phyloP scores from a whole-genome alignment of 2,329 filamentous ascomycete species.

The Arachnopeziza araneosa region DNA sequence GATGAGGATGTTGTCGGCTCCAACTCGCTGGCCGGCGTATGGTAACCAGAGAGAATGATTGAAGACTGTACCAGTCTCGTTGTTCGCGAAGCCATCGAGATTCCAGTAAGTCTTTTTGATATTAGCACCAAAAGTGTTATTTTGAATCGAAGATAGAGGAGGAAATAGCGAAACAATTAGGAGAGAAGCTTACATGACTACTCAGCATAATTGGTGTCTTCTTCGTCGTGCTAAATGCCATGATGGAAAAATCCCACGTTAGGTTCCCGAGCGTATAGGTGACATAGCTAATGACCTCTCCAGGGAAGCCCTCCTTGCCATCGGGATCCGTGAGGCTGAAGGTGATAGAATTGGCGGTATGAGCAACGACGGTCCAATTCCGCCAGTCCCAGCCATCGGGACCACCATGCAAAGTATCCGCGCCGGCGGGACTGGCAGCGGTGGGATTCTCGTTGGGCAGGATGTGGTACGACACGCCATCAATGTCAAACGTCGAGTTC shows the following conservation, averaged over 20 bases:
- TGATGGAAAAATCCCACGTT: conserved; percentile 69
- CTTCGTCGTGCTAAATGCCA: conserved; percentile 64
- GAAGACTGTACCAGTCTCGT: conserved; percentile 56
- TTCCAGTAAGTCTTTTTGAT: conserved; percentile 69
- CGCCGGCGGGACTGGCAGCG: conserved; percentile 42
- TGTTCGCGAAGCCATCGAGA: conserved; percentile 72
- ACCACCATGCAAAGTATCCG: conserved; percentile 65
- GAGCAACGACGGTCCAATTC: conserved; percentile 70
- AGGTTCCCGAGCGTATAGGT: conserved; percentile 64
- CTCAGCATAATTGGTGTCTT: conserved; percentile 81
- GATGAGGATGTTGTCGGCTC: conserved; percentile 64
- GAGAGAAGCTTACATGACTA: conserved; percentile 39
- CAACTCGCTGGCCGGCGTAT: conserved; percentile 65
- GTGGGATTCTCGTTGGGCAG: conserved; percentile 59
- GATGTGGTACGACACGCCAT: conserved; percentile 55
- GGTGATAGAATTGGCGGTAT: conserved; percentile 61
- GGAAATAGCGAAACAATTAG: neutral
- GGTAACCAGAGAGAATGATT: conserved; percentile 72
- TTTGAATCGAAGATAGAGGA: neutral
- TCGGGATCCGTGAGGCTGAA: conserved; percentile 70
- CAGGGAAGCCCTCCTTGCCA: conserved; percentile 72
- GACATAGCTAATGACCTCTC: conserved; percentile 67
- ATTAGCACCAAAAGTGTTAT: neutral
- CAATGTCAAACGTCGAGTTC: conserved; percentile 67
- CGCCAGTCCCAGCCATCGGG: conserved; percentile 70